Evolutionary conservation across 2,329 filamentous ascomycete species (phyloP), one percentile per base, ranked within the genome.

Genomic region (Fusarium cyanostomum): DNA sequence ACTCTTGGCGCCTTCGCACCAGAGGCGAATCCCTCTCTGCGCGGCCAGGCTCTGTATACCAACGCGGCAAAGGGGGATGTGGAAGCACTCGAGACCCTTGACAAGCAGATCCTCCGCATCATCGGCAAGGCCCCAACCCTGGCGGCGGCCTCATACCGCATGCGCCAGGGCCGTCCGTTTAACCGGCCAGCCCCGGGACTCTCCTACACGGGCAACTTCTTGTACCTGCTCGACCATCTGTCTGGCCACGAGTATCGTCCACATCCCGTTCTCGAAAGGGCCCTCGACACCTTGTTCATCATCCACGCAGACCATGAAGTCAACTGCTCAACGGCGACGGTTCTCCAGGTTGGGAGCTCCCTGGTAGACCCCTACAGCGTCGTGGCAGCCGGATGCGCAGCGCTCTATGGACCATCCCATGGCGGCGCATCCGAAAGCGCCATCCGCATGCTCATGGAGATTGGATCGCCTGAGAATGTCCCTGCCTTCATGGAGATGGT

Each of bases 241-340:
- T 82, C 82, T 8, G 77, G 76, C 2, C 67, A 72, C n/a, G 80
- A 81, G 24, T 81, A 81, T 62, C 72, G 72, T 15, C 83, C 84
- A 0, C 80, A 85, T 55, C 78, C 81, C 1, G 78, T 81, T 5
- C 72, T 86, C 8, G 81, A 81, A 44, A 79, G 78, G 62, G 79
- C 79, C n/a, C 73, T 86, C 13, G 82, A 86, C 50, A 78, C 79
- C 7, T 77, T 87, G 3, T 84, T 84, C 66, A 81, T 86, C 51
- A 78, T 87, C 21, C 83, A 85, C 61, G 81, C 83, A 3, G 85
- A 87, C 64, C 84, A 87, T 67, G 85, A 86, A 58, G 82, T 87
- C 71, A 85, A 86, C 63, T 81, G 83, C 67, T 83, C 82, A 2
- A 86, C 84, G 0, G 83, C 84, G 1, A 82, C 84, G 2, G 79